Base-by-base conservation (phyloP, 352 stramenopile genomes). In the Nothophytophthora sp. region DNA sequence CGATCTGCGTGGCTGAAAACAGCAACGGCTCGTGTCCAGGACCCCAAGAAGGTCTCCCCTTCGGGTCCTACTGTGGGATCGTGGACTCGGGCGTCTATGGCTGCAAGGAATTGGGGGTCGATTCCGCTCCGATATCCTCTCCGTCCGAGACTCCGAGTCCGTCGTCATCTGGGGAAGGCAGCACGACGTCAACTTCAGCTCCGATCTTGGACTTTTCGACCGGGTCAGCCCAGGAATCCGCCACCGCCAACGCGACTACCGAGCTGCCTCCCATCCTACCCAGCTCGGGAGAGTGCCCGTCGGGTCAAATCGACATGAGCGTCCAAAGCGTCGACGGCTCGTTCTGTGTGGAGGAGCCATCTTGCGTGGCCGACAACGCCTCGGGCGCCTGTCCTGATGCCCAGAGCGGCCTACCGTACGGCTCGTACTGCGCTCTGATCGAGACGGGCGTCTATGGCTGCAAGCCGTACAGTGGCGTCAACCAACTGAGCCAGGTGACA, bases 401-500 rank as follows among this genome's bases (percentile, higher is more conserved):
- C 2, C 58, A 76, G 27, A 29, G 51, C 15, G 66, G 61, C 23
- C 58, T 73, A 6, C 49, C 48, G 4, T 55, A 60, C 35, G 62
- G 63, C 30, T 77, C 67, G 9, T 71, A 72, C 63, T 73, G 67
- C 37, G 60, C 59, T 6, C 13, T 66, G 13, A 63, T 73, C 16
- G 53, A 43, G 30, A 63, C 61, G 7, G 57, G 61, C 0, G 66
- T 76, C 5, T 76, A 67, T 30, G 63, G 67, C 11, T 77, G 67
- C 63, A 72, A 66, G 55, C 68, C 55, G 7, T 61, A 70, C 34
- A 63, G 41, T 0, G 50, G 50, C n/a, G 43, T 60, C 22, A 67
- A 68, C 24, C 49, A 65, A 3, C 44, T 41, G 6, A 44, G 51
- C 52, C 63, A 55, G 13, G 48, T 48, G 24, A 62, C 52, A 20